A percentile compares a stretch with the other conserved stretches of the same genome.
Evolutionary conservation across 139 green algal species (phyloP).

Genomic region (Nannochloris sp.): DNA sequence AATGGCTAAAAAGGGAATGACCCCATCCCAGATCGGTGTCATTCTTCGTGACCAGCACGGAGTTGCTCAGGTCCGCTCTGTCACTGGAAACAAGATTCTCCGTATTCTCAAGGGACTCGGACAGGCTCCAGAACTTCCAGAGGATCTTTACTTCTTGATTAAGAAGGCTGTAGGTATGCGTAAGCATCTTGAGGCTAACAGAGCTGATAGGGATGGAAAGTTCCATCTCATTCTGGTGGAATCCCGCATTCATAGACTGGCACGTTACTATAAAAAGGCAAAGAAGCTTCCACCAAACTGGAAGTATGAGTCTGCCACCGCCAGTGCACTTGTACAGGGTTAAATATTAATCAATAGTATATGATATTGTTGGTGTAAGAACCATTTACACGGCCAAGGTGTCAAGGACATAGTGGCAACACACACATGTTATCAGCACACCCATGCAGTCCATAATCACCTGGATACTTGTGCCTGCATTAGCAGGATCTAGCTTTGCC

Average conservation of each 20-base stretch:
- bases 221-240: slow-evolving; percentile 87
- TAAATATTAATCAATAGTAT: slow-evolving; percentile 11
- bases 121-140: slow-evolving; percentile 92
- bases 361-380: neutral
- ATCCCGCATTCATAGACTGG: slow-evolving; percentile 95
- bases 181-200: slow-evolving; percentile 97
- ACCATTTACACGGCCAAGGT: slow-evolving; percentile 34
- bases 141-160: slow-evolving; percentile 99
- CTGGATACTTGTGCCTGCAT: slow-evolving; percentile 47
- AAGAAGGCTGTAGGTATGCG: slow-evolving; percentile 97
- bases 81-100: slow-evolving; percentile 95
- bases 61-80: slow-evolving; percentile 75
- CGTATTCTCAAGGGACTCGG: slow-evolving; percentile 90
- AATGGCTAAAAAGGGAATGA: slow-evolving; percentile 96
- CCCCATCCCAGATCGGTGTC: slow-evolving; percentile 95
- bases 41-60: slow-evolving; percentile 91
- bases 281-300: slow-evolving; percentile 79
- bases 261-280: slow-evolving; percentile 95
- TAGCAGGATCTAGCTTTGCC: slow-evolving; percentile 66
- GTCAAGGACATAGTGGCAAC: slow-evolving; percentile 64
- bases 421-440: slow-evolving; percentile 74
- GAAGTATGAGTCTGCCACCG: slow-evolving; percentile 95
- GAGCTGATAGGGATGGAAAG: slow-evolving; percentile 86
- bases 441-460: slow-evolving; percentile 82
- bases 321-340: slow-evolving; percentile 71